Evolutionary conservation across 139 green algal species (phyloP), one percentile per base, ranked within the genome.

Genomic region (Coelastrella sp.): DNA sequence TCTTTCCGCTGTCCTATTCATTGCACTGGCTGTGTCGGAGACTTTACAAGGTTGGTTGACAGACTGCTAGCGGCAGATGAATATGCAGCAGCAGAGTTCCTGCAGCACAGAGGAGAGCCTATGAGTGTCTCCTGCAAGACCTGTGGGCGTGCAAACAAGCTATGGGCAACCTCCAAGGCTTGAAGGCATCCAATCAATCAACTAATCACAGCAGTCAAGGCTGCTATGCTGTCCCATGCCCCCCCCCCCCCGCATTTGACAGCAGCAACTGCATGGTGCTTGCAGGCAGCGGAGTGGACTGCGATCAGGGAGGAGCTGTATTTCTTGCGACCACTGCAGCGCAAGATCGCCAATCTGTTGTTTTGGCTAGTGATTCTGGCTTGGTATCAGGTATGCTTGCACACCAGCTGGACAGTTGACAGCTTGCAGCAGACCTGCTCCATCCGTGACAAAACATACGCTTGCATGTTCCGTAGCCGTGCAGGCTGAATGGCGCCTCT

Each of bases 221-320:
- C 11, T 22, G 13, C 47, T 65, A 32, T 23, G 77, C 7, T 32
- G n/a, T 78, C 7, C 13, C 19, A 23, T n/a, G 14, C n/a, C 7
- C 16, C 73, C 73, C 14, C 7, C n/a, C 7, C 73, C 19, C 11
- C 11, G n/a, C 19, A 47, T n/a, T 7, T 32, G 73, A 13, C 7
- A 17, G 7, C 17, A 78, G 17, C 73, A 78, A 7, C 47, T 54
- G n/a, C 11, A 54, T 75, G 60, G 22, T 4, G 16, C 19, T 14
- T 58, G 59, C 80, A 86, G 80, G 80, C 11, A 14, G 80, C 80
- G 14, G 80, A 86, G 59, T 86, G 59, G 32, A 86, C 80, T 3
- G 80, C 80, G 7, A 86, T 86, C 7, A 58, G 80, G 11, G 80
- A 86, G 60, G 80, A 86, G 80, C 80, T 86, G 20, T 86, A 86